Percentiles rank a stretch among this genome's conserved stretches.
Conservation (phyloP, 768 basidiomycete genomes). For the Dacryopinax spathularia region DNA sequence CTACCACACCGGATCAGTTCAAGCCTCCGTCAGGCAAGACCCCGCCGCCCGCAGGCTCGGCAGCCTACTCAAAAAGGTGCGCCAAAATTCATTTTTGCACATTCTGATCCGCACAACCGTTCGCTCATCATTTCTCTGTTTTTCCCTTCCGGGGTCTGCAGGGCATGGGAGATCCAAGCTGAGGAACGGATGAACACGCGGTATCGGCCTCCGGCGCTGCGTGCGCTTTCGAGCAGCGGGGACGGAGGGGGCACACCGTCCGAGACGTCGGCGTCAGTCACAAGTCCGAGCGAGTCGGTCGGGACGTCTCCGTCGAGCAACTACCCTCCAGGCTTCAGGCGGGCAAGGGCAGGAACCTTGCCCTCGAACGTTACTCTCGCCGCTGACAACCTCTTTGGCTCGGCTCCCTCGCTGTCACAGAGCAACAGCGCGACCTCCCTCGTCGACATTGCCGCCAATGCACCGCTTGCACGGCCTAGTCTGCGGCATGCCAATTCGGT, state of each 20-base stretch:
- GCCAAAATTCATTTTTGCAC: conserved; percentile 15
- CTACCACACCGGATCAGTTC: not conserved
- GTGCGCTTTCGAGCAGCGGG: conserved; percentile 37
- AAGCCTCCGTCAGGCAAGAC: conserved; percentile 58
- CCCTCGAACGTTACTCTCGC: conserved; percentile 88
- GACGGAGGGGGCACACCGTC: not conserved
- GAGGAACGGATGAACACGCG: conserved; percentile 52
- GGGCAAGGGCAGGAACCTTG: conserved; percentile 93
- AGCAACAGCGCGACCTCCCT: conserved; percentile 32
- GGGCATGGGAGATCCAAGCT: conserved; percentile 73
- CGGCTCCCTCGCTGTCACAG: conserved; percentile 37
- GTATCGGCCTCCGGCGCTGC: conserved; percentile 71
- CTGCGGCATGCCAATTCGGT: conserved; percentile 22
- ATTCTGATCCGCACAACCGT: conserved; percentile 7
- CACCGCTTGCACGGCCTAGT: conserved; percentile 15
- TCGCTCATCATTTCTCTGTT: conserved; percentile 12
- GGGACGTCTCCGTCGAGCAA: conserved; percentile 51
- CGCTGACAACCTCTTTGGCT: conserved; percentile 46
- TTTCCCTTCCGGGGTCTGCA: conserved; percentile 26
- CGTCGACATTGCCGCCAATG: not conserved
- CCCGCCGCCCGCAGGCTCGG: conserved; percentile 78
- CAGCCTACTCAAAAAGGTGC: conserved; percentile 77
- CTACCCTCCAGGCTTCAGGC: conserved; percentile 75
- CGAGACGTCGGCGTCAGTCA: not conserved
- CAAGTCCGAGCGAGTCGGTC: conserved; percentile 3